Evolutionary conservation across 1,139 yeast species (phyloP).

Genomic region (Pichia inconspicua): DNA sequence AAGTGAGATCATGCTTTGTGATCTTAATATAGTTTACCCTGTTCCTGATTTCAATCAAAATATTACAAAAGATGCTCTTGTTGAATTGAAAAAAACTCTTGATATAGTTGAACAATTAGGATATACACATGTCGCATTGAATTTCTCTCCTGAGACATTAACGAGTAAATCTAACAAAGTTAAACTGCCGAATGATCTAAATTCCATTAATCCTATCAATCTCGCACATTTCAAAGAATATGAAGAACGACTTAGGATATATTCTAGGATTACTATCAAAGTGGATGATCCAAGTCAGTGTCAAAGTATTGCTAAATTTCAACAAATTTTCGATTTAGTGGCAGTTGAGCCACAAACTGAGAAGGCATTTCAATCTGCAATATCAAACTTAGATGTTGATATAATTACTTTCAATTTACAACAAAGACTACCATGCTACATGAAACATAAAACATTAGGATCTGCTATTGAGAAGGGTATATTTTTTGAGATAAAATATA

Average conservation of each 20-base stretch:
- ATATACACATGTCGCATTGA: constrained; percentile 67
- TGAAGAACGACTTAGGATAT: constrained; percentile 44
- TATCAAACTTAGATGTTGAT: constrained; percentile 70
- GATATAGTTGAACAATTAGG: constrained; percentile 57
- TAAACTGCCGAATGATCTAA: constrained; percentile 43
- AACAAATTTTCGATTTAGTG: constrained; percentile 63
- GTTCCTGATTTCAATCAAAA: constrained; percentile 37
- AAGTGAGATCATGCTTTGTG: constrained; percentile 42
- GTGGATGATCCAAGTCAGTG: constrained; percentile 74
- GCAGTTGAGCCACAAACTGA: constrained; percentile 80
- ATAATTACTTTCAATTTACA: constrained; percentile 65
- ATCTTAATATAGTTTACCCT: constrained; percentile 83
- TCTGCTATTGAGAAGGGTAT: constrained; percentile 80
- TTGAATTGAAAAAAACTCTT: constrained; percentile 40
- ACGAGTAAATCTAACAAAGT: constrained; percentile 24
- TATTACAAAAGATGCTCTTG: constrained; percentile 37
- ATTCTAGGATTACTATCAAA: constrained; percentile 65
- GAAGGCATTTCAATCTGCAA: constrained; percentile 66
- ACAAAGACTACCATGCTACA: constrained; percentile 61
- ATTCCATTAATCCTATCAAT: constrained; percentile 34
- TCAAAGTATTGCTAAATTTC: constrained; percentile 58
- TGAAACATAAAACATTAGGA: constrained; percentile 78
- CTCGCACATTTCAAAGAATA: constrained; percentile 26
- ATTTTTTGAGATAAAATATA: constrained; percentile 70
- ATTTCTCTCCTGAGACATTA: constrained; percentile 51